A percentile compares a stretch with the other conserved stretches of the same genome.
Conservation (phyloP, 305 asterid species). For the Ruellia speciosa region DNA sequence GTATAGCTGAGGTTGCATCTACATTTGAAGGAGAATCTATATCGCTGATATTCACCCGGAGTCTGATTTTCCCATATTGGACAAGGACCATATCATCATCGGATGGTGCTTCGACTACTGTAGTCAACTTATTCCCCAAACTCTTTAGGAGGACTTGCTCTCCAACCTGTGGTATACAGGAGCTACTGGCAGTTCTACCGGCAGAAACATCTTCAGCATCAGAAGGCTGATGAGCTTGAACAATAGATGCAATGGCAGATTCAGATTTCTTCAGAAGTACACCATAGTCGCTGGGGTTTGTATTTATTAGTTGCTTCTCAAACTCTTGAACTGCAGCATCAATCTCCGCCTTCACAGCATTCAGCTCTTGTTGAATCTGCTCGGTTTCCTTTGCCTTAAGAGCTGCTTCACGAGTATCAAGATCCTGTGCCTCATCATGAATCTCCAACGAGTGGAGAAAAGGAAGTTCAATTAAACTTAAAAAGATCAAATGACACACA, state of each 20-base stretch:
- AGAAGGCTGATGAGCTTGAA: constrained; percentile 49
- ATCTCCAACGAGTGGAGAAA: constrained; percentile 39
- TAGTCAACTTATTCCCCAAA: constrained; percentile 69
- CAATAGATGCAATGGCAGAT: constrained; percentile 51
- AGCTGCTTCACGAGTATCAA: constrained; percentile 68
- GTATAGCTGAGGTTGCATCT: constrained; percentile 28
- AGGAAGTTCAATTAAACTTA: constrained; percentile 5
- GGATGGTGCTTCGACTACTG: constrained; percentile 70
- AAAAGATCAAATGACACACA: background rate
- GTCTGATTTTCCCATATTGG: constrained; percentile 73
- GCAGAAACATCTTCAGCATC: constrained; percentile 25
- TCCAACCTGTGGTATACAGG: constrained; percentile 49
- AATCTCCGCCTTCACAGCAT: constrained; percentile 46
- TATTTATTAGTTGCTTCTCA: constrained; percentile 48
- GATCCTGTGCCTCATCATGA: constrained; percentile 58
- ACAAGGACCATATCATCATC: constrained; percentile 70
- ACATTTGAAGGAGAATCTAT: constrained; percentile 36
- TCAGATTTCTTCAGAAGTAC: constrained; percentile 65
- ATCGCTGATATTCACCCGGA: constrained; percentile 39
- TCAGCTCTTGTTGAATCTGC: constrained; percentile 43
- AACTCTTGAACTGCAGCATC: constrained; percentile 51
- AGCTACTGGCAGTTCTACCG: constrained; percentile 27
- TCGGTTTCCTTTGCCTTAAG: constrained; percentile 66
- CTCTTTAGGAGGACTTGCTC: constrained; percentile 56
- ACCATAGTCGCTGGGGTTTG: constrained; percentile 36